Conservation (phyloP, 2,329 filamentous ascomycete genomes). For the Thermomyces lanuginosus region DNA sequence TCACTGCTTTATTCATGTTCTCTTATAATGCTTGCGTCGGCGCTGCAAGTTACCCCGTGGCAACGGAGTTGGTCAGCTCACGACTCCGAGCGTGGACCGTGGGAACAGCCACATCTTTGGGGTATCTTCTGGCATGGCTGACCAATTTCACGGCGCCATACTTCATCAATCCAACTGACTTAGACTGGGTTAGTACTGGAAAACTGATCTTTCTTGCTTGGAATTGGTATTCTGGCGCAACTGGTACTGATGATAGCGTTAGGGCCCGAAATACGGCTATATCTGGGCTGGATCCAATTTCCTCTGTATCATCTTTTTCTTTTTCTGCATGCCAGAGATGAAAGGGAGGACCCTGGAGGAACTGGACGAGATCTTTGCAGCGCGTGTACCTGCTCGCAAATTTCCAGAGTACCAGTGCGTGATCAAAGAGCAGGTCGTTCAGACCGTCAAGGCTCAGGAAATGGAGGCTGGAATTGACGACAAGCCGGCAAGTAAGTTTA, state of each 20-base stretch:
- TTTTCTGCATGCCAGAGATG: conserved; percentile 16
- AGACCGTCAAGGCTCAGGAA: conserved; percentile 1
- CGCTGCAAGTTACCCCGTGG: conserved; percentile 17
- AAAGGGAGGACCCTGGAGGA: conserved; percentile 18
- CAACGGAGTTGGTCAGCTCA: conserved; percentile 13
- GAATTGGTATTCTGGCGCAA: background rate
- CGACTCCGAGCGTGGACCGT: conserved; percentile 21
- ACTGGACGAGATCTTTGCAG: conserved; percentile 16
- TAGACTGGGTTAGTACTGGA: conserved; percentile 16
- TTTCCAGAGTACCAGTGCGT: conserved; percentile 9
- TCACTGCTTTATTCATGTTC: conserved; percentile 21
- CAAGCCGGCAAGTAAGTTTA: no score
- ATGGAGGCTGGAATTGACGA: background rate
- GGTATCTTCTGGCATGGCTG: conserved; percentile 22
- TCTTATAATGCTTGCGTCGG: conserved; percentile 21
- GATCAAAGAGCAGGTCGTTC: conserved; percentile 7
- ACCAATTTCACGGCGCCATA: conserved; percentile 23
- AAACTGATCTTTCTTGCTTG: background rate
- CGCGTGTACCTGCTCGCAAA: conserved; percentile 8
- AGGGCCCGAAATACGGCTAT: conserved; percentile 14
- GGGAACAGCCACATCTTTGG: conserved; percentile 17
- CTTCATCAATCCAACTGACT: conserved; percentile 23
- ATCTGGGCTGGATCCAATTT: conserved; percentile 11
- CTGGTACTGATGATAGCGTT: conserved; percentile 1
- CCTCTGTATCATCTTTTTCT: conserved; percentile 10